Conservation (phyloP, 441 rosid species). For the Arabidopsis hybrid region DNA sequence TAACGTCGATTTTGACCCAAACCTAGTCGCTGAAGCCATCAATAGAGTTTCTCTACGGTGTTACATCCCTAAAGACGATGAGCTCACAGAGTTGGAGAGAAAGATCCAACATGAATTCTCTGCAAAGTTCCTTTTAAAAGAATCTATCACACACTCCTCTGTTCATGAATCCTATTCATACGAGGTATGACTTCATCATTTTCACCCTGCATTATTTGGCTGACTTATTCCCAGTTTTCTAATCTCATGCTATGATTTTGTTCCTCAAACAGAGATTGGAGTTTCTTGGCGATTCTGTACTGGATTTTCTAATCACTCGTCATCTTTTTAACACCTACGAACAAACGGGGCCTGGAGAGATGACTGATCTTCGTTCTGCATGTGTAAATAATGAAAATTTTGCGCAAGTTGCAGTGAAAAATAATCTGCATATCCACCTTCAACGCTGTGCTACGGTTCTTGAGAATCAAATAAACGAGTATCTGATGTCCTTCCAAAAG, state of each 20-base stretch:
- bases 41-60: conserved; percentile 54
- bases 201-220: conserved; percentile 13
- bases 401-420: conserved; percentile 77
- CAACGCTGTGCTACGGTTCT: conserved; percentile 60
- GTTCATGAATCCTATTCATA: conserved; percentile 63
- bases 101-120: conserved; percentile 72
- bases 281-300: conserved; percentile 90
- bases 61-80: conserved; percentile 54
- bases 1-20: conserved; percentile 58
- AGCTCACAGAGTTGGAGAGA: conserved; percentile 61
- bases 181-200: conserved; percentile 59
- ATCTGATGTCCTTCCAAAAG: conserved; percentile 54
- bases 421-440: conserved; percentile 68
- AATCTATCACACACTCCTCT: conserved; percentile 83
- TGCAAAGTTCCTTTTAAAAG: conserved; percentile 76
- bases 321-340: conserved; percentile 76
- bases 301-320: conserved; percentile 86
- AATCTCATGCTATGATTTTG: conserved; percentile 33
- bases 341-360: conserved; percentile 80
- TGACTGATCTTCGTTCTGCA: conserved; percentile 94
- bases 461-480: conserved; percentile 65
- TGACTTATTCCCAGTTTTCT: conserved; percentile 13
- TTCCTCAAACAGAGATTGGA: conserved; percentile 79
- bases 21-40: conserved; percentile 57
- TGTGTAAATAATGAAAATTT: conserved; percentile 86